A percentile compares a stretch with the other conserved stretches of the same genome.
Evolutionary conservation across 306 rosid species (phyloP).

Genomic region (Neltuma alba): DNA sequence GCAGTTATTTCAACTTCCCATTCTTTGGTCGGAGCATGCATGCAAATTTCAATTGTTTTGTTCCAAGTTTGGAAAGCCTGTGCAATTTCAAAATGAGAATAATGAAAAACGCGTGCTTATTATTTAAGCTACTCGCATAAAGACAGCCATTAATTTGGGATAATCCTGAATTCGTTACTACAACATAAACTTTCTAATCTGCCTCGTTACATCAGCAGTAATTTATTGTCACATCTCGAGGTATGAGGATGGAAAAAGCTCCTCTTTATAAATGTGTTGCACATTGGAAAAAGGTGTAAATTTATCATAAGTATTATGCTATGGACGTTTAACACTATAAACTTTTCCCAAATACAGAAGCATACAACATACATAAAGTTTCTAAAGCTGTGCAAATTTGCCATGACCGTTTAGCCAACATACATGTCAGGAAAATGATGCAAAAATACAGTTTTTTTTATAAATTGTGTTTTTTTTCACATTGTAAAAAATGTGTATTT

Average conservation of each 20-base stretch:
- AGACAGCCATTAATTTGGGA: neutral
- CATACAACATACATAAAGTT: too few species aligned
- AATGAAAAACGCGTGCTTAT: neutral
- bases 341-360: too few species aligned
- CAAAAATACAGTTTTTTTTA: too few species aligned
- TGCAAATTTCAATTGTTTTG: neutral
- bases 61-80: neutral
- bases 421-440: too few species aligned
- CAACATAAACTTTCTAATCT: neutral
- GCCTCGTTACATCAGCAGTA: neutral
- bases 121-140: neutral
- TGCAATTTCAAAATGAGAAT: neutral
- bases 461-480: too few species aligned
- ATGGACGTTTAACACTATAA: too few species aligned
- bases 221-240: slow-evolving; percentile 9
- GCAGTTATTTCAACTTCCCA: neutral
- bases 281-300: too few species aligned
- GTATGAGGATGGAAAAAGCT: neutral
- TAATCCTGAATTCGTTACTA: neutral
- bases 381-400: too few species aligned
- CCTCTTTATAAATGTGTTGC: neutral
- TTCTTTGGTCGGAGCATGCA: neutral
- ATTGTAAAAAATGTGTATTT: too few species aligned
- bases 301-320: too few species aligned
- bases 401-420: too few species aligned